Base-by-base conservation (phyloP, 192 early-diverging fungal genomes). In the Backusella westeae region DNA sequence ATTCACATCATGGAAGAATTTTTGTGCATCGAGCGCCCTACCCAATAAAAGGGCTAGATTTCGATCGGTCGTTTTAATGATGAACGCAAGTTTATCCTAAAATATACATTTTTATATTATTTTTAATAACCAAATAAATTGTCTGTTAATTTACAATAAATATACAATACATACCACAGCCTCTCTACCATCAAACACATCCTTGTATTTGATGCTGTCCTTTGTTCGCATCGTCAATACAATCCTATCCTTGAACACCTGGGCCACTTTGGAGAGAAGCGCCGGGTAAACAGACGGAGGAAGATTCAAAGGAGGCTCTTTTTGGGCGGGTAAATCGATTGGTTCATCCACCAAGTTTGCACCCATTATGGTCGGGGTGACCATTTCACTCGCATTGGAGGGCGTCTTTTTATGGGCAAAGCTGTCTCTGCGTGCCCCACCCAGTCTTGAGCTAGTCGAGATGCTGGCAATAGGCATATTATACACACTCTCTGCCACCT, bases 1-100 rank as follows among this genome's bases (percentile, higher is more conserved):
- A 7, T 86, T 91, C 23, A 98, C 95, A 81, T 99, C 95, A 78
- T 96, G 93, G 82, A 99, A 96, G 73, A 98, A 90, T 39, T 87
- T 89, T 84, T 99, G 97, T 66, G 92, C 89, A 79, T 94, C 96
- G 72, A 99, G 82, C 9, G 96, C 93, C 17, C 96, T 89, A 26
- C 97, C 97, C 19, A 96, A 82, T 9, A 96, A 85, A 34, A 98
- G 83, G 6, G 95, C 94, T 68, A 96, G 84, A 73, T 98, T 95
- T 67, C 96, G 89, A 77, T 99, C 95, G 4, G 88, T 91, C 0
- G 95, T 92, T 74, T 90, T 88, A 78, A 96, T 93, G 34, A 97
- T 90, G 10, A 85, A 85, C 23, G 89, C 88, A 46, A 97, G 86
- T 38, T 91, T 92, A 77, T 97, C 95, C 82, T 93, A 82, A 26